Evolutionary conservation across 2,329 filamentous ascomycete species (phyloP), one percentile per base, ranked within the genome.

Genomic region (Pseudogymnoascus sp.): DNA sequence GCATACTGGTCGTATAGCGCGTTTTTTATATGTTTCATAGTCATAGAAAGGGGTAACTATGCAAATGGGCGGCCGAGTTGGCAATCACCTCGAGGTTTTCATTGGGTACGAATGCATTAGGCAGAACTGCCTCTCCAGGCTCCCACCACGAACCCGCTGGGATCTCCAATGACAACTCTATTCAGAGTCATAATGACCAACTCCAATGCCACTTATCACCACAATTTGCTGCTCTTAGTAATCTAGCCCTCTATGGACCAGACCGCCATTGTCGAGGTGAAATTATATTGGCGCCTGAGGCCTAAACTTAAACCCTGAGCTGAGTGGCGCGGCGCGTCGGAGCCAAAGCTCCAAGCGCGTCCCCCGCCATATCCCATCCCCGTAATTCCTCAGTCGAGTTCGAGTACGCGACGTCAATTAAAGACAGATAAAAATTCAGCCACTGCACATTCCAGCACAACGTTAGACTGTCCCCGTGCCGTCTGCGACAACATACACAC

Each of bases 261-360:
- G n/a, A n/a, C n/a, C n/a, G 1, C 17, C 33, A 1, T 57, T 17
- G 50, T 33, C n/a, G 28, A 33, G 10, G 6, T 57, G 26, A n/a
- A 57, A 57, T 33, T 35, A 57, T 57, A 19, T 33, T 33, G 26
- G 50, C 26, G 50, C 50, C 50, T 57, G 50, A 57, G 50, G 50
- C 50, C 17, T 9, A 33, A 57, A 57, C 50, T 15, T 57, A 2
- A 33, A 33, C 50, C 28, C n/a, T 57, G n/a, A 15, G 26, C 50
- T 19, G n/a, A 57, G 28, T 57, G 50, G 50, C 50, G 17, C 26
- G 50, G 50, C 50, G 50, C 50, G 50, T 57, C 50, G n/a, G 50
- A 57, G 10, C 50, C 50, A 57, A 53, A 57, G 50, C 50, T 57
- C 17, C 50, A 57, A 57, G 50, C 50, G 50, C 28, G 50, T 57